A percentile compares a stretch with the other conserved stretches of the same genome.
Conservation (phyloP, 2,329 filamentous ascomycete species). For the Aaosphaeria arxii region DNA sequence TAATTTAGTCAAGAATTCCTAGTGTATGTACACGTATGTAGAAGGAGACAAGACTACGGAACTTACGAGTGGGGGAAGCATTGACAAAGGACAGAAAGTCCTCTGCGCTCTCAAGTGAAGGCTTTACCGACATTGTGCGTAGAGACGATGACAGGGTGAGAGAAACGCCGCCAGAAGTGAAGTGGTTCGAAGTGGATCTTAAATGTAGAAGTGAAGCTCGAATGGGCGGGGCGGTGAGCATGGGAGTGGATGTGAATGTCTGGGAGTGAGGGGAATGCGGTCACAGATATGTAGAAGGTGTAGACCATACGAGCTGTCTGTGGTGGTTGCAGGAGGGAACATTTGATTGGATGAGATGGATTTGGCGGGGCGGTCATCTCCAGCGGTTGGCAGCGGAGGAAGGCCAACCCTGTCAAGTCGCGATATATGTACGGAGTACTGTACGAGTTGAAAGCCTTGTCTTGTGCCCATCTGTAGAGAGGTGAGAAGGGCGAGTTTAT, state of each 20-base stretch:
- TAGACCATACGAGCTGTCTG: too few relatives aligned
- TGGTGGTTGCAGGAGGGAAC: too few relatives aligned
- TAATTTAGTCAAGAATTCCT: too few relatives aligned
- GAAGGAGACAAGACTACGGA: too few relatives aligned
- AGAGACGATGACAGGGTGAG: constrained; percentile 13
- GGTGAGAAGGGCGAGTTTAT: too few relatives aligned
- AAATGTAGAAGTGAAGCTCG: constrained; percentile 7
- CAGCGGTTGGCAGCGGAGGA: background rate
- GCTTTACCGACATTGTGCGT: constrained; percentile 35
- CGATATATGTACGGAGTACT: too few relatives aligned
- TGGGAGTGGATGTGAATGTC: constrained; percentile 11
- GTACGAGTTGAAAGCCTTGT: too few relatives aligned
- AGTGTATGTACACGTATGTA: too few relatives aligned
- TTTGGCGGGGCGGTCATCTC: background rate
- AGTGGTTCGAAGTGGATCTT: constrained; percentile 5
- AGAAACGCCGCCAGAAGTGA: constrained; percentile 7
- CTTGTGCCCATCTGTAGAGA: too few relatives aligned
- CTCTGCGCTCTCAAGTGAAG: constrained; percentile 54
- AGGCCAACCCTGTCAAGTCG: background rate
- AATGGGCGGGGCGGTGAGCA: constrained; percentile 4
- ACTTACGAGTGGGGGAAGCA: constrained; percentile 81
- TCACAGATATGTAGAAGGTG: background rate
- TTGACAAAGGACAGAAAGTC: constrained; percentile 95
- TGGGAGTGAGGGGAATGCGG: constrained; percentile 1
- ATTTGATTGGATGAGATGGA: too few relatives aligned